Conservation (phyloP, 2,329 filamentous ascomycete genomes). For the Alternaria triticimaculans region DNA sequence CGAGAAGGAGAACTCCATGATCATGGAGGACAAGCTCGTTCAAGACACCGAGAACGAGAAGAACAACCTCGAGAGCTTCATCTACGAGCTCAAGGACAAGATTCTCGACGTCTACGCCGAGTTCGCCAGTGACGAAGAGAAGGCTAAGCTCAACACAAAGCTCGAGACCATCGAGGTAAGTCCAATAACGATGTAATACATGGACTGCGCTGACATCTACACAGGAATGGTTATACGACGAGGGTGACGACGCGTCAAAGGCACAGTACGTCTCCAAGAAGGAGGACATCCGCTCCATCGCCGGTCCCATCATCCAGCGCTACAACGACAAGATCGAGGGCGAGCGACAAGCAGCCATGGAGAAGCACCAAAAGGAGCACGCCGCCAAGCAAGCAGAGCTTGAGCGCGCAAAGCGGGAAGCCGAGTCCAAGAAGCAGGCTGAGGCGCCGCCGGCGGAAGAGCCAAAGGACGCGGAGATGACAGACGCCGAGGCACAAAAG, state of each 20-base stretch:
- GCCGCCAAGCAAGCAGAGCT: conserved; percentile 69
- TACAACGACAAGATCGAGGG: conserved; percentile 94
- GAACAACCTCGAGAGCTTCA: conserved; percentile 98
- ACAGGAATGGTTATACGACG: conserved; percentile 98
- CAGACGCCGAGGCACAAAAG: conserved; percentile 59
- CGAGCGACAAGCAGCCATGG: conserved; percentile 75
- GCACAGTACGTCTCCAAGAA: conserved; percentile 93
- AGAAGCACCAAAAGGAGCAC: conserved; percentile 69
- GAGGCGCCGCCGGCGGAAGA: conserved; percentile 48
- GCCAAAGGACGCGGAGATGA: conserved; percentile 62
- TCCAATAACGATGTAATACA: background rate
- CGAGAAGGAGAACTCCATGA: conserved; percentile 89
- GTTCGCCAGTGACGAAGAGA: conserved; percentile 90
- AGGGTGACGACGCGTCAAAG: conserved; percentile 93
- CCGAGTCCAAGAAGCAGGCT: conserved; percentile 68
- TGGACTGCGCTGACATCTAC: conserved; percentile 16
- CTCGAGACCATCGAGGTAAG: conserved; percentile 86
- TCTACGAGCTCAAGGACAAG: conserved; percentile 96
- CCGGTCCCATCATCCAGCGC: conserved; percentile 89
- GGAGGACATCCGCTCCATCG: conserved; percentile 90
- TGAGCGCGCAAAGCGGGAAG: conserved; percentile 79
- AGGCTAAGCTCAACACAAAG: conserved; percentile 82
- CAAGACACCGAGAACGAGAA: conserved; percentile 99
- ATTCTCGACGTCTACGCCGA: conserved; percentile 90
- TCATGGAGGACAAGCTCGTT: conserved; percentile 98